These are phyloP conservation scores for Cladosporium sp. DNA, from an alignment of 2,329 filamentous ascomycete genomes.

Conservation along the genomic window DNA sequence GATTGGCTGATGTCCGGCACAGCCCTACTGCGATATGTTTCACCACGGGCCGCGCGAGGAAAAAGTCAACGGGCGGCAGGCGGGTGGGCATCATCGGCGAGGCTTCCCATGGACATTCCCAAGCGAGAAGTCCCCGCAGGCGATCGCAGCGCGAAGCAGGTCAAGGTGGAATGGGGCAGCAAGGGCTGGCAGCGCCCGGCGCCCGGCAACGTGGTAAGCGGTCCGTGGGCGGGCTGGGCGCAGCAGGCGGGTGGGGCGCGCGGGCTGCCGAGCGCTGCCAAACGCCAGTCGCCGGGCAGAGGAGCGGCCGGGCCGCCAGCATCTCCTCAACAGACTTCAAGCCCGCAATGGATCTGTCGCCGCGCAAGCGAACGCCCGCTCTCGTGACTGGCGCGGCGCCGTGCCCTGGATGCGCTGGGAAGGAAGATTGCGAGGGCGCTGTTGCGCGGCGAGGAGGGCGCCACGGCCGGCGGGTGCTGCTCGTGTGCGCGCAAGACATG, in stretches of 20 bases:
- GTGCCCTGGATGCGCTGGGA: not conserved
- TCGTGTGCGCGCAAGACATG: no score
- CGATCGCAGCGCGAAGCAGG: not conserved
- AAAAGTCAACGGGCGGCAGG: no score
- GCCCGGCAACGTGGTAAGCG: slow-evolving; percentile 7
- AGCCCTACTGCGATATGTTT: no score
- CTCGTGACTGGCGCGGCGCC: not conserved
- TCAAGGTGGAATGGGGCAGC: not conserved
- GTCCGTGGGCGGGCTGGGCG: not conserved
- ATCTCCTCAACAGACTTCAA: slow-evolving; percentile 8
- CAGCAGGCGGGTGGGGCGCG: no score
- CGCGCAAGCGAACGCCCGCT: not conserved
- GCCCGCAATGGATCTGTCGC: not conserved
- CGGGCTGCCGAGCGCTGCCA: no score
- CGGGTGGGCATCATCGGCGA: no score
- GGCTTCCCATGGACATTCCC: not conserved
- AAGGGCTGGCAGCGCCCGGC: not conserved
- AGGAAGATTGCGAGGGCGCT: not conserved
- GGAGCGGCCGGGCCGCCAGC: not conserved
- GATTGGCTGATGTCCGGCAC: no score
- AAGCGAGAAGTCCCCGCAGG: slow-evolving; percentile 7
- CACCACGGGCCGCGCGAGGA: no score
- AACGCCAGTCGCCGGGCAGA: not conserved
- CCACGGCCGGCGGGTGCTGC: no score
- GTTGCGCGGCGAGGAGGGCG: not conserved